These are phyloP conservation scores for Triticum dicoccoides DNA, from an alignment of 176 grass and related monocot genomes.

Conservation along the genomic window DNA sequence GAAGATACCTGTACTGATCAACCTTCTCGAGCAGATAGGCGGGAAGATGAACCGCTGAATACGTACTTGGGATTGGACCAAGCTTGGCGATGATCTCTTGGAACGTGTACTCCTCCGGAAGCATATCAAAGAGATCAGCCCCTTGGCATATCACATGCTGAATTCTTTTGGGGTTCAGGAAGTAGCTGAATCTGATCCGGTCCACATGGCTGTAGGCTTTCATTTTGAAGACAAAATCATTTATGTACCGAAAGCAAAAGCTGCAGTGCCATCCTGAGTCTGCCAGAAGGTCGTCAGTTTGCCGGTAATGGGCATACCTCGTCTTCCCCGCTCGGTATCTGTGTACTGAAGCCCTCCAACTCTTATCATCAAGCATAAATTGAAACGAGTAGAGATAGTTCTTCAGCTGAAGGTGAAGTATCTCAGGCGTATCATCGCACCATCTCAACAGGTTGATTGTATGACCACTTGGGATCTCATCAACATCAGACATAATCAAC, in stretches of 20 bases:
- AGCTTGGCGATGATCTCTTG: conserved; percentile 89
- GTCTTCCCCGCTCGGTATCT: conserved; percentile 72
- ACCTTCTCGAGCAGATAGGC: conserved; percentile 60
- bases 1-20: conserved; percentile 74
- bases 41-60: conserved; percentile 78
- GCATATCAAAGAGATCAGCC: conserved; percentile 83
- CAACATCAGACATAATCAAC: conserved; percentile 94
- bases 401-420: conserved; percentile 74
- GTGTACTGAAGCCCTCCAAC: conserved; percentile 85
- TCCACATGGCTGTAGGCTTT: conserved; percentile 85
- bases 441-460: conserved; percentile 82
- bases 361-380: conserved; percentile 75
- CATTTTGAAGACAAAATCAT: conserved; percentile 88
- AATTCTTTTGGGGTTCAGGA: conserved; percentile 60
- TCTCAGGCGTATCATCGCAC: conserved; percentile 71
- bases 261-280: conserved; percentile 97
- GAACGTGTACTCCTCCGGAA: conserved; percentile 90
- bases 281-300: conserved; percentile 73
- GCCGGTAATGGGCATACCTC: conserved; percentile 72
- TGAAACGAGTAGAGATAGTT: conserved; percentile 92
- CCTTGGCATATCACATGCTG: conserved; percentile 83
- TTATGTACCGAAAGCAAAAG: conserved; percentile 78
- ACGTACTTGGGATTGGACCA: conserved; percentile 70
- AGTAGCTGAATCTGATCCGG: conserved; percentile 76
- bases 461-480: conserved; percentile 88